Base-by-base conservation (phyloP, 129 eudicot species). In the Kitagawia praeruptora region DNA sequence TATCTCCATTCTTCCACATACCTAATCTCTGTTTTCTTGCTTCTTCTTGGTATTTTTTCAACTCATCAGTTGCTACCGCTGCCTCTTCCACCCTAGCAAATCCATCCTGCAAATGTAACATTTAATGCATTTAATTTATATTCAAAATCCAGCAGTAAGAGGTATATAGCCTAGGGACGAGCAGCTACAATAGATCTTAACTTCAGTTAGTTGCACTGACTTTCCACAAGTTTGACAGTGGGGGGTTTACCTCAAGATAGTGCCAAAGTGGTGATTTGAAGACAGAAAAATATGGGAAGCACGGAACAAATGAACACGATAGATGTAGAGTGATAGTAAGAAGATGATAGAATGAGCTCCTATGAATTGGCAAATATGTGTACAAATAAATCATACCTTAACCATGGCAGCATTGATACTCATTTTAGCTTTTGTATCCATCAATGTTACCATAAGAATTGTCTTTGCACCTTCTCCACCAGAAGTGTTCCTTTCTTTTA, bases 1-100 rank as follows among this genome's bases (percentile, higher is more conserved):
- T 85, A 78, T 95, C 96, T 56, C 98, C 98, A n/a, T 95, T 95
- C 75, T 90, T 91, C 98, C 98, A 95, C 91, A 95, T 92, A 4
- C 96, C 93, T 21, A 61, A 81, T 44, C 96, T 83, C 74, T 82
- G 66, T 8, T 77, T 56, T 25, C 89, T 87, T 3, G 98, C 98
- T 84, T 88, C 96, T 7, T 80, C 74, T 83, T 95, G 91, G 81
- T 75, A 76, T 66, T 95, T 88, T 46, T 92, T 92, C 79, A 95
- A 71, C 16, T 90, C 91, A 46, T 95, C 97, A 64, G 87, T 49
- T 40, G 80, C 85, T 0, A 40, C 47, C 56, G 77, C 97, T 84
- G 82, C 89, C 3, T 88, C 85, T 92, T 97, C 70, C 83, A 75
- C 38, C 75, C 45, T 74, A 46, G 40, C 73, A 67, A 49, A 5